Base-by-base conservation (phyloP, 108 stramenopile species). In the Pinguiococcus pyrenoidosus region DNA sequence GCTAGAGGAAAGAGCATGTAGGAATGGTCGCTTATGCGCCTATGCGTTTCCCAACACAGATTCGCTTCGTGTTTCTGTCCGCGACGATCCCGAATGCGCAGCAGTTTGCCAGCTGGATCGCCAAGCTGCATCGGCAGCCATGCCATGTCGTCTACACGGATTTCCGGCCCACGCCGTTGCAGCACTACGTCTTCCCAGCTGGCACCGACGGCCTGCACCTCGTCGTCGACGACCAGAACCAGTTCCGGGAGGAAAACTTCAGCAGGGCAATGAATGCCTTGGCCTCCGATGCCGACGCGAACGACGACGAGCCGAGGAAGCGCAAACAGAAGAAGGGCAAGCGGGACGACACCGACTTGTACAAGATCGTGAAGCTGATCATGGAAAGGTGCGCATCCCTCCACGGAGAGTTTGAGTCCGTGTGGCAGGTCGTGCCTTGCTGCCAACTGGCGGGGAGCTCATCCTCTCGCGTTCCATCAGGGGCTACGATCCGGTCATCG, bases 91-190 rank as follows among this genome's bases (percentile, higher is more conserved):
- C 92, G 14, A 97, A 99, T 75, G 75, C 92, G 4, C 48, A 51
- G 23, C 81, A 96, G 64, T 95, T 94, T 60, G 87, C 80, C 2
- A 75, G 82, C 40, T 73, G 75, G 75, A 62, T 74, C 24, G 80
- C 80, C 32, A 76, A 76, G 64, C 87, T 86, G 38, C 89, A 99
- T 69, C 92, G 87, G 57, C 92, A 99, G 62, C 91, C 96, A 2
- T 91, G 89, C 72, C 99, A 99, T 69, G 99, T 97, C 21, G 87
- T 99, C 0, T 94, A 94, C 68, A 99, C 99, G 20, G 86, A 99
- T 59, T 99, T 44, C 43, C 46, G 94, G 51, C 99, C 99, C 0
- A 76, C 76, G 17, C 99, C 99, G 1, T 70, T 99, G 46, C 87
- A 92, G 72, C 99, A 99, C 67, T 93, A 89, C 60, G 72, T 98